A percentile compares a stretch with the other conserved stretches of the same genome.
phyloP scores from a whole-genome alignment of 169 alveolate genomes.

The Plasmodium chabaudi region DNA sequence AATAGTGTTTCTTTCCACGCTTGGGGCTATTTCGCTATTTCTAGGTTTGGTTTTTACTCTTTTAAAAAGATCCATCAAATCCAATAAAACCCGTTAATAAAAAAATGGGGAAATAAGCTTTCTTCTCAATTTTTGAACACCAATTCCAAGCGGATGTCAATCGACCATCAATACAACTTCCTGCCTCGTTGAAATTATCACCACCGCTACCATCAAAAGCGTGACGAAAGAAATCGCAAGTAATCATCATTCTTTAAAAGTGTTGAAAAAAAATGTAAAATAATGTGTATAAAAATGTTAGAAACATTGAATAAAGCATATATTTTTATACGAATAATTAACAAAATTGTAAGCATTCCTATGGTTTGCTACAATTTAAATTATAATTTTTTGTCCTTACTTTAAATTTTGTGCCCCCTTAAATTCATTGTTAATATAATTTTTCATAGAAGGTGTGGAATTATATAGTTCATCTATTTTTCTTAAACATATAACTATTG shows the following conservation, averaged over 20 bases:
- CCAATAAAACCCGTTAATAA: constrained; percentile 94
- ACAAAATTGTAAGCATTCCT: no score
- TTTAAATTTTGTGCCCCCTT: constrained; percentile 88
- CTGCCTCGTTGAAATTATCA: constrained; percentile 95
- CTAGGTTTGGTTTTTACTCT: no score
- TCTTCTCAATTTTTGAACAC: constrained; percentile 93
- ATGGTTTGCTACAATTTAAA: no score
- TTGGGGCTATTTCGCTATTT: no score
- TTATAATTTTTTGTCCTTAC: constrained; percentile 19
- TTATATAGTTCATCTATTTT: constrained; percentile 88
- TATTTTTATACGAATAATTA: neutral
- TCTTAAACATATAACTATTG: constrained; percentile 91
- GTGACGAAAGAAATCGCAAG: constrained; percentile 94
- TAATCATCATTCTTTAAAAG: constrained; percentile 82
- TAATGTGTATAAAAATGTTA: neutral
- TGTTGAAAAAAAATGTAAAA: constrained; percentile 3
- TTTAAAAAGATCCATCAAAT: constrained; percentile 89
- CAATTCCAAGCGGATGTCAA: constrained; percentile 96
- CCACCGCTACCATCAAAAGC: constrained; percentile 97
- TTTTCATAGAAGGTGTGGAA: constrained; percentile 84
- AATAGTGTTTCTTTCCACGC: no score
- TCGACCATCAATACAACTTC: constrained; percentile 96
- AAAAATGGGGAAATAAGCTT: constrained; percentile 92
- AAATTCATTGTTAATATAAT: constrained; percentile 88
- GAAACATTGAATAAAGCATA: neutral